A percentile compares a stretch with the other conserved stretches of the same genome.
phyloP scores from a whole-genome alignment of 441 rosid species.

The Brassica hybrid region DNA sequence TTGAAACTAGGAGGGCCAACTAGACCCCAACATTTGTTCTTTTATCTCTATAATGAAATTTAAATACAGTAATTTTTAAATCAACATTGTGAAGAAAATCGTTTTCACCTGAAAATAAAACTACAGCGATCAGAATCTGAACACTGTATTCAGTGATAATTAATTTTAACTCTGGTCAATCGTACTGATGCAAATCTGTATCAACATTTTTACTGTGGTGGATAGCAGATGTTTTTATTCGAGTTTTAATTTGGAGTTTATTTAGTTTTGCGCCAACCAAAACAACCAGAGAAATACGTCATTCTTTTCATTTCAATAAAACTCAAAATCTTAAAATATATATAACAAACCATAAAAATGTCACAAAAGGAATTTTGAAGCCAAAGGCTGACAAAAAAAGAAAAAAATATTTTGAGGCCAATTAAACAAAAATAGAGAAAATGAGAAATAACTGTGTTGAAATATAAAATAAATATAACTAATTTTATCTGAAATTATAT shows the following conservation, averaged over 20 bases:
- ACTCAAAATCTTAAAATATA: not conserved
- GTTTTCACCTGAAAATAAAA: slow-evolving; percentile 12
- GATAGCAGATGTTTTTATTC: not conserved
- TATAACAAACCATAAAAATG: not conserved
- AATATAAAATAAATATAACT: no score
- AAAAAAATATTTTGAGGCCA: no score
- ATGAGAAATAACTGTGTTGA: no score
- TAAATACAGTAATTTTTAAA: not conserved
- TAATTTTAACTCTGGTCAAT: slow-evolving; percentile 9
- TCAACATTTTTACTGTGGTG: slow-evolving; percentile 18
- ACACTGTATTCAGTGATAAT: slow-evolving; percentile 21
- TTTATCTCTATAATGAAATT: not conserved
- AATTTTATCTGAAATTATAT: no score
- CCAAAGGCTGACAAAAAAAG: no score
- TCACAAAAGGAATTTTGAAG: no score
- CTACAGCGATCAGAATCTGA: not conserved
- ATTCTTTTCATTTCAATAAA: not conserved
- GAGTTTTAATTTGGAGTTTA: not conserved
- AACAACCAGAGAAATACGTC: not conserved
- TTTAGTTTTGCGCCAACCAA: not conserved
- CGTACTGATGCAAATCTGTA: slow-evolving; percentile 3
- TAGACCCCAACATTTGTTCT: slow-evolving; percentile 14
- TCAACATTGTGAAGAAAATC: not conserved
- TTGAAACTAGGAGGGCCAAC: slow-evolving; percentile 33
- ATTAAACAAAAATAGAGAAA: no score